Evolutionary conservation across 139 green algal species (phyloP).

Genomic region (Penium margaritaceum): DNA sequence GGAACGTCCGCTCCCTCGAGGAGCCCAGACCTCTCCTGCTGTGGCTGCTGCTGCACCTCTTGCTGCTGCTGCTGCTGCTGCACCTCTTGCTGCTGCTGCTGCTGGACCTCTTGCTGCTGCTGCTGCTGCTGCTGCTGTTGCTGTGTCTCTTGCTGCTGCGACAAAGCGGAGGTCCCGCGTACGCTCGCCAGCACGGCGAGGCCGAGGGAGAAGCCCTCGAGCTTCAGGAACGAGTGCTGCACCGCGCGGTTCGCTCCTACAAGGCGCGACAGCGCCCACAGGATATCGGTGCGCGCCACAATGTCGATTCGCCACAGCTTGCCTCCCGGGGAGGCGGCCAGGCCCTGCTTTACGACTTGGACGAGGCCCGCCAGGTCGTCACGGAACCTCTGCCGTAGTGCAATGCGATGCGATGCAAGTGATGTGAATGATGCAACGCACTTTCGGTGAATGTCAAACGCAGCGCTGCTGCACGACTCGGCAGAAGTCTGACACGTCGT

Average conservation of each 20-base stretch:
- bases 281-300: slow-evolving; percentile 19
- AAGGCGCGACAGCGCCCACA: slow-evolving; percentile 6
- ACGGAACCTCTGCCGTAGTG: slow-evolving; percentile 7
- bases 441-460: no score
- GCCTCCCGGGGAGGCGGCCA: slow-evolving; percentile 7
- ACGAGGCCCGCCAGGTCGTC: slow-evolving; percentile 31
- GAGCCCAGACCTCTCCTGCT: neutral
- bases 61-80: neutral
- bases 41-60: neutral
- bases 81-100: neutral
- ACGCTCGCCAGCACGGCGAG: slow-evolving; percentile 19
- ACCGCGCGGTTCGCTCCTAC: slow-evolving; percentile 1
- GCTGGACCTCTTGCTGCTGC: neutral
- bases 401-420: no score
- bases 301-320: slow-evolving; percentile 20
- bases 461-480: no score
- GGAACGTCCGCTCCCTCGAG: neutral
- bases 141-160: no score
- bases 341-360: slow-evolving; percentile 24
- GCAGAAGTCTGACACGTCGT: no score
- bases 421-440: no score
- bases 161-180: neutral
- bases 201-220: slow-evolving; percentile 24
- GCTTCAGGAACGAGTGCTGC: slow-evolving; percentile 24
- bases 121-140: no score